These are phyloP conservation scores for Osmozyma mogii DNA, from an alignment of 805 yeast species.

Conservation along the genomic window DNA sequence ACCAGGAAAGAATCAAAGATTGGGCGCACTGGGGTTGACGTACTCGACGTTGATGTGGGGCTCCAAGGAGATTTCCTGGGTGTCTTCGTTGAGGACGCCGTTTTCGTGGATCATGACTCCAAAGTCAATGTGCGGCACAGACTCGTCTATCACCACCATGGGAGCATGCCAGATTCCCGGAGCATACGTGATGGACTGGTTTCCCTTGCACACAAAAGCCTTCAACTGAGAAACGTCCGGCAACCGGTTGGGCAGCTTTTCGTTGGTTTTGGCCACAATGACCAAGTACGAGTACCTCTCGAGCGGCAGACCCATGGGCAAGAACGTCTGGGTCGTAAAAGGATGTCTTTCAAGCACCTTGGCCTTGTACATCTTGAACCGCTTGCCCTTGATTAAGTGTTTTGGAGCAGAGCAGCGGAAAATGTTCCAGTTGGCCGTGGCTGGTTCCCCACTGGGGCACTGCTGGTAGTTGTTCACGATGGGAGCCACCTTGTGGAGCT, in stretches of 20 bases:
- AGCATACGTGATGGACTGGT: conserved; percentile 86
- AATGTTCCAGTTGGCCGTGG: conserved; percentile 71
- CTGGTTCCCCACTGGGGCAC: conserved; percentile 39
- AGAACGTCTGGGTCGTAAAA: conserved; percentile 75
- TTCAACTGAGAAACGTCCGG: conserved; percentile 57
- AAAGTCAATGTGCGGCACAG: conserved; percentile 53
- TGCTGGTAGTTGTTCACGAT: conserved; percentile 42
- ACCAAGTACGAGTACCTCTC: conserved; percentile 57
- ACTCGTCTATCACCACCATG: conserved; percentile 72
- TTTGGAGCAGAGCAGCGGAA: conserved; percentile 74
- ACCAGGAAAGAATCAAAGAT: no score
- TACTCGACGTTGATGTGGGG: conserved; percentile 44
- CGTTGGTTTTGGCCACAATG: conserved; percentile 60
- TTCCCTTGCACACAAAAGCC: conserved; percentile 73
- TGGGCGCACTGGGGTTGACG: no score
- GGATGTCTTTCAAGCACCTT: conserved; percentile 89
- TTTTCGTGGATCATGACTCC: conserved; percentile 86
- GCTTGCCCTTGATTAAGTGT: conserved; percentile 37
- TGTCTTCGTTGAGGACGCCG: conserved; percentile 70
- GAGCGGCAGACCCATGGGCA: conserved; percentile 73
- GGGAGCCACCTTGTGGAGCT: conserved; percentile 66
- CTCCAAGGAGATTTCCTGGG: conserved; percentile 67
- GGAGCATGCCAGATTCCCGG: conserved; percentile 93
- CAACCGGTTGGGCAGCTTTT: conserved; percentile 23
- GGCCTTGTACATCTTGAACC: conserved; percentile 32